Evolutionary conservation across 2,329 filamentous ascomycete genomes (phyloP).

Genomic region (Zasmidium cellare): DNA sequence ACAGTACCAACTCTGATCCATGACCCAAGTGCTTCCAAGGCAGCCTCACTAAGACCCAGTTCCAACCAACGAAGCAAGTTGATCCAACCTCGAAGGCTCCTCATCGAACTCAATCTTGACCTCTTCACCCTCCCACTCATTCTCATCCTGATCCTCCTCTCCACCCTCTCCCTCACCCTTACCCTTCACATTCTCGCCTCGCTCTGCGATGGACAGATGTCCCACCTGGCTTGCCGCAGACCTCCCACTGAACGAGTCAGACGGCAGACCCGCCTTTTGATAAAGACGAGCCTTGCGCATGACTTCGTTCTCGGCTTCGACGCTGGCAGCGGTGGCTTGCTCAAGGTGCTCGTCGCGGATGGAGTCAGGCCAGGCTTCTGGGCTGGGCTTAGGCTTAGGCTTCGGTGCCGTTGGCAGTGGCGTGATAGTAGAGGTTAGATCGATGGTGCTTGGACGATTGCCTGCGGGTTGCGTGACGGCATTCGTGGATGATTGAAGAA

Average conservation of each 20-base stretch:
- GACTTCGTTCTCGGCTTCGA: neutral
- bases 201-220: too few relatives aligned
- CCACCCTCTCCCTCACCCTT: neutral
- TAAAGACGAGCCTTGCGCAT: neutral
- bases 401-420: too few relatives aligned
- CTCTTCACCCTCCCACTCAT: neutral
- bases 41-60: neutral
- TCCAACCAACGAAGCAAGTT: neutral
- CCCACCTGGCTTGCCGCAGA: too few relatives aligned
- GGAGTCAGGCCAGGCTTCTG: neutral
- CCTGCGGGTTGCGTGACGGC: neutral
- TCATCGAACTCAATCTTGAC: slow-evolving; percentile 7
- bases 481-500: neutral
- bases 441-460: too few relatives aligned
- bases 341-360: neutral
- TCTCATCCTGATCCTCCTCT: neutral
- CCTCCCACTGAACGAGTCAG: neutral
- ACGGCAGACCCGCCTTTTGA: neutral
- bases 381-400: neutral
- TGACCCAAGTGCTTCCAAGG: neutral
- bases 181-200: neutral
- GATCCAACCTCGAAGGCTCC: slow-evolving; percentile 2
- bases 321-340: neutral
- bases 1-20: too few relatives aligned
- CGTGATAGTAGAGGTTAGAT: too few relatives aligned